Percentiles rank a stretch among this genome's conserved stretches.
These are phyloP conservation scores for Peterozyma toletana DNA, from an alignment of 805 yeast species.

Conservation along the genomic window DNA sequence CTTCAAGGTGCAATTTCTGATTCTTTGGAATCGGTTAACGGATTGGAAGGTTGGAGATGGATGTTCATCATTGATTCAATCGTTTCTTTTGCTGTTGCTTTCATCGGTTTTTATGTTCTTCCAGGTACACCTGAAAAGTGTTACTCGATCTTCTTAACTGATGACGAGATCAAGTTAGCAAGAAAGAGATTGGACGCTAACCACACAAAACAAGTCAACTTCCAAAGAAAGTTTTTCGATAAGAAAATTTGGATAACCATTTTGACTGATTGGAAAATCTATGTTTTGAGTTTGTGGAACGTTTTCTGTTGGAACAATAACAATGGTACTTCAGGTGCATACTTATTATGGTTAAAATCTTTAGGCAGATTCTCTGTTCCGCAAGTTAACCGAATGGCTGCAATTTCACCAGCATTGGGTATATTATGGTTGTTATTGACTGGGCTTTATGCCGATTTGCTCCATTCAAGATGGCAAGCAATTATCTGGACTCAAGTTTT, in stretches of 20 bases:
- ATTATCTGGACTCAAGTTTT: slow-evolving; percentile 44
- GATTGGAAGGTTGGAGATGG: slow-evolving; percentile 47
- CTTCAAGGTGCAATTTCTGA: slow-evolving; percentile 32
- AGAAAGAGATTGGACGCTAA: slow-evolving; percentile 27
- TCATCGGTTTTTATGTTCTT: slow-evolving; percentile 23
- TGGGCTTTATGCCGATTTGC: slow-evolving; percentile 45
- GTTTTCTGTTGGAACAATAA: slow-evolving; percentile 58
- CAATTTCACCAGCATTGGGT: slow-evolving; percentile 55
- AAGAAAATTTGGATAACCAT: slow-evolving; percentile 43
- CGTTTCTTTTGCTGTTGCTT: slow-evolving; percentile 29
- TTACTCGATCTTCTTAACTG: slow-evolving; percentile 40
- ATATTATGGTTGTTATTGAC: slow-evolving; percentile 38
- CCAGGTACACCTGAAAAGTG: slow-evolving; percentile 64
- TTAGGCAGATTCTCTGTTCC: slow-evolving; percentile 34
- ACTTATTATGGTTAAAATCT: slow-evolving; percentile 55
- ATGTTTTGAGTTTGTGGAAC: slow-evolving; percentile 46
- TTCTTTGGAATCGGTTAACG: slow-evolving; percentile 32
- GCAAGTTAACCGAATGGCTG: slow-evolving; percentile 40
- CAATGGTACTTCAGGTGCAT: slow-evolving; percentile 50
- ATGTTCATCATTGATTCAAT: slow-evolving; percentile 46
- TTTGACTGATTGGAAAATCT: slow-evolving; percentile 52
- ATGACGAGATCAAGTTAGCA: slow-evolving; percentile 45
- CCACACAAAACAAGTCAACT: slow-evolving; percentile 11
- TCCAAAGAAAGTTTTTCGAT: slow-evolving; percentile 24
- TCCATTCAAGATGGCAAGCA: slow-evolving; percentile 48